Base-by-base conservation (phyloP, 495 filamentous ascomycete species). In the Hypomontagnella monticulosa region DNA sequence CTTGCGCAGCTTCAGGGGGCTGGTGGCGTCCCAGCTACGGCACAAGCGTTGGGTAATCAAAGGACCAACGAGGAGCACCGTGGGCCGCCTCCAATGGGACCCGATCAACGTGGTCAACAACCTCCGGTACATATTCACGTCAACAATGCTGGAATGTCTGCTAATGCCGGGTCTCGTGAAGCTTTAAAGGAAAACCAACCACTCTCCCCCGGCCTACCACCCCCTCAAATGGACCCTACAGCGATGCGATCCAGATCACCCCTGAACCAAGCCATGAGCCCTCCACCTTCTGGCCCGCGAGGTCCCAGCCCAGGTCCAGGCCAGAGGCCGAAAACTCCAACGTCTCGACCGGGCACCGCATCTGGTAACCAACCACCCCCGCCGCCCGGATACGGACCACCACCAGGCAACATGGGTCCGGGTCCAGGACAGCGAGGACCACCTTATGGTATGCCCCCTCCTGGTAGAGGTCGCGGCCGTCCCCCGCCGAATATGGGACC, bases 1-100 rank as follows among this genome's bases (percentile, higher is more conserved):
- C 81, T 97, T 7, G 81, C 87, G 1, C 91, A 96, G 69, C 71
- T 97, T 48, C 84, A 84, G 30, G 88, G 86, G 38, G 89, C 89
- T 37, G 85, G 85, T 12, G 84, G 80, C 15, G 69, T 85, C 48
- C 75, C 75, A 3, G 66, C 73, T 37, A 61, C 58, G 4, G 53
- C 54, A 27, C 62, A 48, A 10, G 33, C 10, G 38, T 62, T 41
- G 32, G 49, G 47, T n/a, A 36, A 42, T 14, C 60, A 36, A 47
- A 75, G 57, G 78, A 63, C 27, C 55, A 64, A 16, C 36, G 55
- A 59, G 23, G 61, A 62, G 57, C 69, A 67, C 56, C 68, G 71
- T 57, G 72, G 68, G 23, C 73, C 44, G 14, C 60, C 60, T 27
- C 61, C 65, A 53, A 71, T 73, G 70, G 70, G 71, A 61, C 58